Conservation (phyloP, 305 asterid species). For the Salvia sclarea region DNA sequence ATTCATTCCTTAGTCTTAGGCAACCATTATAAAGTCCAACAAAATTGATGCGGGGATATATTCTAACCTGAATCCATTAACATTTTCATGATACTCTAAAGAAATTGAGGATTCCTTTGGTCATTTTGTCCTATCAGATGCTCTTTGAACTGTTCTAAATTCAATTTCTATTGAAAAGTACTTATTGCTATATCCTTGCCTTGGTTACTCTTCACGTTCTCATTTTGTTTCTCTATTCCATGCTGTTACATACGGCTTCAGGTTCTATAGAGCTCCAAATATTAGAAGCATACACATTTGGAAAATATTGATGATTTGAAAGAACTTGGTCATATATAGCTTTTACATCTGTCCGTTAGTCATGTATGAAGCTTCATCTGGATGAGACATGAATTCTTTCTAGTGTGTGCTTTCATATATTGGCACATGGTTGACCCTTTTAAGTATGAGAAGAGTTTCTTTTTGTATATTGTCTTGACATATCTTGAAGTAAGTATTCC, state of each 20-base stretch:
- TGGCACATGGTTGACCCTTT: neutral
- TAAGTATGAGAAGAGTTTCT: neutral
- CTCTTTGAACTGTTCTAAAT: slow-evolving; percentile 11
- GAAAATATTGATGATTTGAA: slow-evolving; percentile 7
- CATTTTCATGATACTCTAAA: slow-evolving; percentile 2
- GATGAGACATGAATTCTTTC: slow-evolving; percentile 10
- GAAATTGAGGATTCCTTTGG: neutral
- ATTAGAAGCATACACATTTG: slow-evolving; percentile 10
- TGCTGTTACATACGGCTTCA: neutral
- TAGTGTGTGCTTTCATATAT: neutral
- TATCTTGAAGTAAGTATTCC: slow-evolving; percentile 1
- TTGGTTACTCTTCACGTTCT: neutral
- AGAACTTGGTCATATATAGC: neutral
- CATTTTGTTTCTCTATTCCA: neutral
- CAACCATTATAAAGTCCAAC: neutral
- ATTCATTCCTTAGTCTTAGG: slow-evolving; percentile 11
- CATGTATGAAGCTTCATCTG: neutral
- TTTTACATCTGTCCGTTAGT: neutral
- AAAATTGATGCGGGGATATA: neutral
- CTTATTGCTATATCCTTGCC: slow-evolving; percentile 8
- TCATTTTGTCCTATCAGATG: slow-evolving; percentile 1
- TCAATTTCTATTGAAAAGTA: neutral
- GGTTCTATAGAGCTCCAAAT: neutral
- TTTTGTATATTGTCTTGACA: slow-evolving; percentile 5
- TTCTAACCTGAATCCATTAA: slow-evolving; percentile 4